These are phyloP conservation scores for Hirschfeldia incana DNA, from an alignment of 345 rosid genomes.

Conservation along the genomic window DNA sequence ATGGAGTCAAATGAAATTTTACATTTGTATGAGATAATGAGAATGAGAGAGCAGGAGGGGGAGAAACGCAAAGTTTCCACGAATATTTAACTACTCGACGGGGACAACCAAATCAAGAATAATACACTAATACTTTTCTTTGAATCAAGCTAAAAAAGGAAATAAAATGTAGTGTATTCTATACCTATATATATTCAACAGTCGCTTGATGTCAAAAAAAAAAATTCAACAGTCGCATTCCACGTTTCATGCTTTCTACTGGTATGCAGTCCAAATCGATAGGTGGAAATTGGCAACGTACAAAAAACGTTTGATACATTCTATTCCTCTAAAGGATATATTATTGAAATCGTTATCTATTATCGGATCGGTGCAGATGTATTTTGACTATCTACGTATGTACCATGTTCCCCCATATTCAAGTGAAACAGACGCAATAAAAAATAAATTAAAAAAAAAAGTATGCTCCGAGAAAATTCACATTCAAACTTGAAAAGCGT, in stretches of 20 bases:
- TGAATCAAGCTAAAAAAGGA: background rate
- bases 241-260: conserved; percentile 1
- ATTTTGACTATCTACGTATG: background rate
- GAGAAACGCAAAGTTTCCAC: background rate
- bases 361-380: too few species aligned
- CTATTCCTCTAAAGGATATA: background rate
- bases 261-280: background rate
- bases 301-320: background rate
- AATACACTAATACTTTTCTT: background rate
- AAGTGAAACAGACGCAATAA: background rate
- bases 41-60: background rate
- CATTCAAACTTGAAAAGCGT: background rate
- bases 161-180: background rate
- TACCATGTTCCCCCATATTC: background rate
- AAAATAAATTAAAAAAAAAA: background rate
- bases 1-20: background rate
- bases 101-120: background rate
- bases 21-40: background rate
- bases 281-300: background rate
- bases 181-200: background rate
- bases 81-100: background rate
- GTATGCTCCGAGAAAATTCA: background rate
- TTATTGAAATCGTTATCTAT: too few species aligned
- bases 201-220: too few species aligned
- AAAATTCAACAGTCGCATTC: background rate